Percentiles rank a stretch among this genome's conserved stretches.
These are phyloP conservation scores for Mycena belliarum DNA, from an alignment of 768 basidiomycete genomes.

Conservation along the genomic window DNA sequence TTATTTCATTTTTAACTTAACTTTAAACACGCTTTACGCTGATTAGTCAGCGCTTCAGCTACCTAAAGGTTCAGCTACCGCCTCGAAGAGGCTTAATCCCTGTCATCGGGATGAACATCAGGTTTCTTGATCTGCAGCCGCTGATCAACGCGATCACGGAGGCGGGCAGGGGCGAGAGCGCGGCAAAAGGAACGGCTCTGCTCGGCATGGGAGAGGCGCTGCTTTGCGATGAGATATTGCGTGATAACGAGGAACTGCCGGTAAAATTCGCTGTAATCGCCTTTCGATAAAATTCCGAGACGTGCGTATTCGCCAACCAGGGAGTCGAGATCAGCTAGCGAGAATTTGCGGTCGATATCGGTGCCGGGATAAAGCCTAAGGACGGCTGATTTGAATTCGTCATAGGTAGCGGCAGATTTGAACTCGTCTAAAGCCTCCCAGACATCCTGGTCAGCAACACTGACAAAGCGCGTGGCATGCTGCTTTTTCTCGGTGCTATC, in stretches of 20 bases:
- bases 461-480: slow-evolving; percentile 9
- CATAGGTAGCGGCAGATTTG: not conserved
- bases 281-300: not conserved
- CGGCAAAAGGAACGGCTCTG: slow-evolving; percentile 21
- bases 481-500: slow-evolving; percentile 14
- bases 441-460: slow-evolving; percentile 12
- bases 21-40: not conserved
- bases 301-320: not conserved
- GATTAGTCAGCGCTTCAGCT: not conserved
- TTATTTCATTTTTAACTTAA: not conserved
- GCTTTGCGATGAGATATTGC: too few species aligned
- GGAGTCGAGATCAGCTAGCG: not conserved
- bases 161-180: slow-evolving; percentile 1
- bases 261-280: slow-evolving; percentile 23
- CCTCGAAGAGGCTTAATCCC: not conserved
- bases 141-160: slow-evolving; percentile 1
- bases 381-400: not conserved
- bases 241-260: not conserved
- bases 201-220: too few species aligned
- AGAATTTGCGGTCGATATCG: not conserved
- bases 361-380: not conserved
- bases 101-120: slow-evolving; percentile 24
- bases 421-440: slow-evolving; percentile 23
- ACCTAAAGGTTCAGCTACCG: not conserved
- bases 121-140: slow-evolving; percentile 18